These are phyloP conservation scores for Omphalea diandra DNA, from an alignment of 441 rosid species.

Conservation along the genomic window DNA sequence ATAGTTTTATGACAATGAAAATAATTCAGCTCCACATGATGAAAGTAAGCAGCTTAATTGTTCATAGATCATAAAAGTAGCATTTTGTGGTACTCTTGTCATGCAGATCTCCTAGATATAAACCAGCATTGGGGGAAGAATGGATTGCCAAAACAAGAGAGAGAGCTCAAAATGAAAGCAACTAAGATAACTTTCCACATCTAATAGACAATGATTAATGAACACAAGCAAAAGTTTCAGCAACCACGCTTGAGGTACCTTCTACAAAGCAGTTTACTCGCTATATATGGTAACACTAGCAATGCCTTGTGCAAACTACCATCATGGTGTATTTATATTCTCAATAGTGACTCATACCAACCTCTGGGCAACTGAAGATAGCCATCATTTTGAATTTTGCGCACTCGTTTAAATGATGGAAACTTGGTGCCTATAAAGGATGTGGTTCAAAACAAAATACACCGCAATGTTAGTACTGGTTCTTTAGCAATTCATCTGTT, in stretches of 20 bases:
- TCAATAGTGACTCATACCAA: conserved; percentile 28
- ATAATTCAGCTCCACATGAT: not conserved
- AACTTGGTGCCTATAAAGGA: conserved; percentile 39
- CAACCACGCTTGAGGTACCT: not conserved
- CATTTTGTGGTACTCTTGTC: not conserved
- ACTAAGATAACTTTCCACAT: not conserved
- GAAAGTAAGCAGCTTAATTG: not conserved
- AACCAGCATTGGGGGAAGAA: not conserved
- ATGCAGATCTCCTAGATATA: not conserved
- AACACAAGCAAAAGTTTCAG: not conserved
- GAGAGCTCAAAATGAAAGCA: not conserved
- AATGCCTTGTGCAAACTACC: conserved; percentile 5
- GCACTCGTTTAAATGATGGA: conserved; percentile 47
- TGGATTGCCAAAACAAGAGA: not conserved
- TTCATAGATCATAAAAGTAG: not conserved
- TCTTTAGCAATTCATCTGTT: conserved; percentile 10
- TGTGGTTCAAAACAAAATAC: conserved; percentile 16
- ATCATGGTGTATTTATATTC: not conserved
- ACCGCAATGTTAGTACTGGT: conserved; percentile 12
- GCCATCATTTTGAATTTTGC: conserved; percentile 38
- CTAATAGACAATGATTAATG: not conserved
- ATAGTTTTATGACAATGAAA: conserved; percentile 1
- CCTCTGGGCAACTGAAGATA: conserved; percentile 55
- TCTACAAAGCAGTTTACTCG: not conserved
- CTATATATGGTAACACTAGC: not conserved